A percentile compares a stretch with the other conserved stretches of the same genome.
Conservation (phyloP, 208 protist genomes). For the Acanthamoeba polyphaga region DNA sequence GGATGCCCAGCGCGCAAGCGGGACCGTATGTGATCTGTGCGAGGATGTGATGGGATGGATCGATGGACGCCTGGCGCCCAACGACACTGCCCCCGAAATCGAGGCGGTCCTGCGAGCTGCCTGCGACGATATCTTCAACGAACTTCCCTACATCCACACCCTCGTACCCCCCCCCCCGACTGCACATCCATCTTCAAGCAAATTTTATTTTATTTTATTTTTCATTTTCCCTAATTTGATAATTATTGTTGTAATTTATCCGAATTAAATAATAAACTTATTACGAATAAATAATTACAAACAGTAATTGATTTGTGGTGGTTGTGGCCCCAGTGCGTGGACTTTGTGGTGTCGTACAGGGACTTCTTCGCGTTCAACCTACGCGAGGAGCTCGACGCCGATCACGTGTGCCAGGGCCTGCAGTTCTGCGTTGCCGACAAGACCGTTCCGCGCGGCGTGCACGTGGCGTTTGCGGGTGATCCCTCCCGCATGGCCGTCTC, state of each 20-base stretch:
- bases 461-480: slow-evolving; percentile 28
- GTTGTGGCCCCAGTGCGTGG: background rate
- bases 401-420: slow-evolving; percentile 18
- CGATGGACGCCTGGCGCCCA: background rate
- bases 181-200: background rate
- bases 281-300: background rate
- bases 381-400: background rate
- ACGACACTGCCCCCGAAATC: background rate
- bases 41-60: background rate
- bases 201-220: background rate
- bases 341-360: background rate
- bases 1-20: background rate
- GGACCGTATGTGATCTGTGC: background rate
- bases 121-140: background rate
- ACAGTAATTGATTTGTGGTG: background rate
- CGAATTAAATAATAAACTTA: no score
- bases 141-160: background rate
- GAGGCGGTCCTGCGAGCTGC: background rate
- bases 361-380: slow-evolving; percentile 47
- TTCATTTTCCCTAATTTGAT: background rate
- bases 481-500: slow-evolving; percentile 63
- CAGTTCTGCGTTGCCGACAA: background rate
- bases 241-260: background rate
- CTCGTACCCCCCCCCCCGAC: background rate
- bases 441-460: background rate